Percentiles rank a stretch among this genome's conserved stretches.
Evolutionary conservation across 768 basidiomycete species (phyloP).

Genomic region (Suillus discolor): DNA sequence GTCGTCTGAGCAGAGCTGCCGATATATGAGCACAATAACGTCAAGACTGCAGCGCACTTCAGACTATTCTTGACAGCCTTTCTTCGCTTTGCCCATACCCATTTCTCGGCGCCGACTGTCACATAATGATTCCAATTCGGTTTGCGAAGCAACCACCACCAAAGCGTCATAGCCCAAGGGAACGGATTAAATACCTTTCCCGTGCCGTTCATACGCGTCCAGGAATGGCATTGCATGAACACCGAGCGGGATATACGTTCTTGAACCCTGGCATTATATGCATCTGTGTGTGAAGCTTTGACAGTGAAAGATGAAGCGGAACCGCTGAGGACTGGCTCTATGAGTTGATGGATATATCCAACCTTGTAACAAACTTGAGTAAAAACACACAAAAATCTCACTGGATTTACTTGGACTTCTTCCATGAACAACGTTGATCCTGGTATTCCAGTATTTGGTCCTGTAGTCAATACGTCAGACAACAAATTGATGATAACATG

Average conservation of each 20-base stretch:
- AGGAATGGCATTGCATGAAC: conserved; percentile 40
- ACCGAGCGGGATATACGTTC: conserved; percentile 20
- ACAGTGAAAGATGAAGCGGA: conserved; percentile 26
- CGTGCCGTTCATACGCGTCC: conserved; percentile 39
- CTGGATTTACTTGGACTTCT: conserved; percentile 28
- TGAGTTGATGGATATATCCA: conserved; percentile 30
- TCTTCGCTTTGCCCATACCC: conserved; percentile 24
- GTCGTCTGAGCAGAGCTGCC: conserved; percentile 5
- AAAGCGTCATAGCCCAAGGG: conserved; percentile 37
- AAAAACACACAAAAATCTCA: background rate
- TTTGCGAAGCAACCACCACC: conserved; percentile 38
- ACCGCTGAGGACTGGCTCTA: conserved; percentile 30
- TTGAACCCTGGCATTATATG: conserved; percentile 28
- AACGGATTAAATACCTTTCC: conserved; percentile 44
- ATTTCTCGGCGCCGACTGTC: conserved; percentile 40
- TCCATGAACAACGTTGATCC: conserved; percentile 29
- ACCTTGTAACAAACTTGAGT: conserved; percentile 19
- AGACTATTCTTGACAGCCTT: conserved; percentile 8
- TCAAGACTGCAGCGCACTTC: conserved; percentile 8
- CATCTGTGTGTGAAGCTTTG: conserved; percentile 24
- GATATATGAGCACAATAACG: conserved; percentile 14
- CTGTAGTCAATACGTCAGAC: conserved; percentile 9
- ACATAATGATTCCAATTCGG: conserved; percentile 39
- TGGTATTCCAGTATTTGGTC: conserved; percentile 30
- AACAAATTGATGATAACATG: background rate